phyloP scores from a whole-genome alignment of 2,329 filamentous ascomycete genomes.

The Ophiognomonia clavigignenti-juglandacearum region DNA sequence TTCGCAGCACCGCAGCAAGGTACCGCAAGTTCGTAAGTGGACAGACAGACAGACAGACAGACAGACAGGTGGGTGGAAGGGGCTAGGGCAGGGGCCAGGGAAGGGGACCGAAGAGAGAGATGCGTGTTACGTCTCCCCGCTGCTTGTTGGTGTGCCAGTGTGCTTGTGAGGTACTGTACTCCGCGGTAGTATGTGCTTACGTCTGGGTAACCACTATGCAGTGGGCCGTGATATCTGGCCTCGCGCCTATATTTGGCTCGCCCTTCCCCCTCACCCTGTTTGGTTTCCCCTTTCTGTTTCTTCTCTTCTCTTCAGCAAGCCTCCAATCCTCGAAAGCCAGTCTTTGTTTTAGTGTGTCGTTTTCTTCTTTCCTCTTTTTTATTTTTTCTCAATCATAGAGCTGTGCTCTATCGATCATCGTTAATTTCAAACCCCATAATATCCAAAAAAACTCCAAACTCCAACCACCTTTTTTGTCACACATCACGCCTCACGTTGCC shows the following conservation, averaged over 20 bases:
- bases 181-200: conserved; percentile 19
- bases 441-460: conserved; percentile 23
- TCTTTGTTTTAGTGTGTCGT: conserved; percentile 36
- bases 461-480: conserved; percentile 27
- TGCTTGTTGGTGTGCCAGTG: too few relatives aligned
- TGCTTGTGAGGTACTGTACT: too few relatives aligned
- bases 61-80: too few relatives aligned
- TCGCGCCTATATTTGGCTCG: conserved; percentile 35
- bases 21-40: too few relatives aligned
- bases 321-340: conserved; percentile 48
- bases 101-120: conserved; percentile 20
- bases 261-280: conserved; percentile 28
- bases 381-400: conserved; percentile 23
- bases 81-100: not conserved
- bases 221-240: conserved; percentile 27
- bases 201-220: conserved; percentile 20
- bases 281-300: conserved; percentile 35
- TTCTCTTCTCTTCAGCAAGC: conserved; percentile 65
- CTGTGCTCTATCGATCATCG: conserved; percentile 29
- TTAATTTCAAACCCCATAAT: conserved; percentile 19
- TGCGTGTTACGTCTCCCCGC: conserved; percentile 14
- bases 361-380: conserved; percentile 33
- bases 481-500: conserved; percentile 37
- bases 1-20: not conserved
- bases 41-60: too few relatives aligned